Percentiles rank a stretch among this genome's conserved stretches.
Conservation (phyloP, 2,329 filamentous ascomycete genomes). For the Nannizziopsis arthrosporioides region DNA sequence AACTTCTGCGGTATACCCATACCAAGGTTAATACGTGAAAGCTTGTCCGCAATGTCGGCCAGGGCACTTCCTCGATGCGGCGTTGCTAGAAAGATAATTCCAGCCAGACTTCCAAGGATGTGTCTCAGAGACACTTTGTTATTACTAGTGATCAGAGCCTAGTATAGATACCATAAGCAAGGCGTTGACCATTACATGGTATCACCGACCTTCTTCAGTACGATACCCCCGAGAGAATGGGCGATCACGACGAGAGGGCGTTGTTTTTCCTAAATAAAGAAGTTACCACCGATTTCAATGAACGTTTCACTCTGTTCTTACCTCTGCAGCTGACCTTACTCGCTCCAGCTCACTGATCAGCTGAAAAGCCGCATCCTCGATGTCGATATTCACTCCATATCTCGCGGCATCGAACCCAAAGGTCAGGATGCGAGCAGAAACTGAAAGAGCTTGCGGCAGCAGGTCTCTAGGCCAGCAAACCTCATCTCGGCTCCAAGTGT, state of each 20-base stretch:
- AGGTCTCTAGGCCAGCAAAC: constrained; percentile 8
- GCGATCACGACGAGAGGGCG: constrained; percentile 4
- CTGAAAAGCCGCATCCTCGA: constrained; percentile 1
- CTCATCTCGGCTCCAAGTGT: constrained; percentile 4
- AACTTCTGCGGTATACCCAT: not conserved
- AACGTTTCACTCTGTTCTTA: not conserved
- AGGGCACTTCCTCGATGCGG: constrained; percentile 2
- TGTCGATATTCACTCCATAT: not conserved
- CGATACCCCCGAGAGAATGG: constrained; percentile 5
- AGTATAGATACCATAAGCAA: not conserved
- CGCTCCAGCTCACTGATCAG: constrained; percentile 1
- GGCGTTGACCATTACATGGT: not conserved
- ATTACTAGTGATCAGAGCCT: constrained; percentile 2
- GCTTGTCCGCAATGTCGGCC: not conserved
- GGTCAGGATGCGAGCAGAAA: not conserved
- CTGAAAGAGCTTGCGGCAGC: not conserved
- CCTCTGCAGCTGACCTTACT: constrained; percentile 1
- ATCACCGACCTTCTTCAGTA: constrained; percentile 1
- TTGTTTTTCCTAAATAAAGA: not conserved
- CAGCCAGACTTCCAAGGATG: not conserved
- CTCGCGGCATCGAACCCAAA: constrained; percentile 3
- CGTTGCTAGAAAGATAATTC: constrained; percentile 6
- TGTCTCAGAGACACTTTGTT: constrained; percentile 2
- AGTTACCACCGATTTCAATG: not conserved
- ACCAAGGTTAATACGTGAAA: not conserved